A percentile compares a stretch with the other conserved stretches of the same genome.
These are phyloP conservation scores for Ettlia oleoabundans DNA, from an alignment of 139 green algal species.

Conservation along the genomic window DNA sequence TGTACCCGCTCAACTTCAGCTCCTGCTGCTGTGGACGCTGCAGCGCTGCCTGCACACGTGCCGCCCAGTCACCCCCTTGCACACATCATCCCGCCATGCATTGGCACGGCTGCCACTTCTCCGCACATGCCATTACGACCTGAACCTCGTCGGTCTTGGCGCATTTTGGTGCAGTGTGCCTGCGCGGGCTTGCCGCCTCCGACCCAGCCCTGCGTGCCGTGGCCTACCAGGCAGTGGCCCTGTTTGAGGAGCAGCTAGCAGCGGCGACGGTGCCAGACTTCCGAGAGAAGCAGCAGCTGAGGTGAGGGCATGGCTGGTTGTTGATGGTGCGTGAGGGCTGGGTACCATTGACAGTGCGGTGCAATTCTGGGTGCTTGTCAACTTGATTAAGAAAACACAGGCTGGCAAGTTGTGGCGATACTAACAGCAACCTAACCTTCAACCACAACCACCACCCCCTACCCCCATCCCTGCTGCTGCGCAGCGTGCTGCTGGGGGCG, in stretches of 20 bases:
- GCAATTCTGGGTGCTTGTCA: neutral
- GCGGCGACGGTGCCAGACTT: conserved; percentile 2
- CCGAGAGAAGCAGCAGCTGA: conserved; percentile 33
- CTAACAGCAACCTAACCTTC: too few species aligned
- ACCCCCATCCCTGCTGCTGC: too few species aligned
- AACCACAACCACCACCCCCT: too few species aligned
- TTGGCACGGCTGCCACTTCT: too few species aligned
- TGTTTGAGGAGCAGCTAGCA: conserved; percentile 16
- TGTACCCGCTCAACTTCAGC: neutral
- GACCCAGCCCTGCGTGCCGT: conserved; percentile 36
- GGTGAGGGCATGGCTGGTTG: conserved; percentile 4
- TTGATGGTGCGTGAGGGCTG: too few species aligned
- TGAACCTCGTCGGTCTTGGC: neutral
- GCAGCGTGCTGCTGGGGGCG: conserved; percentile 55
- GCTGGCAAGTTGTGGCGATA: neutral
- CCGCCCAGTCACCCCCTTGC: too few species aligned
- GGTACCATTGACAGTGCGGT: neutral
- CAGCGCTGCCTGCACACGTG: too few species aligned
- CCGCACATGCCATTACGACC: neutral
- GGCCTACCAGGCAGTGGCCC: conserved; percentile 30
- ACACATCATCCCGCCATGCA: too few species aligned
- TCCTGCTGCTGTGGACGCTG: neutral
- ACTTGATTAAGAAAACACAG: neutral
- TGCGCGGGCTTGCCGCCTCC: conserved; percentile 53
- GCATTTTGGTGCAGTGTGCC: conserved; percentile 47